A percentile compares a stretch with the other conserved stretches of the same genome.
These are phyloP conservation scores for Collybia mongolica DNA, from an alignment of 768 basidiomycete genomes.

Conservation along the genomic window DNA sequence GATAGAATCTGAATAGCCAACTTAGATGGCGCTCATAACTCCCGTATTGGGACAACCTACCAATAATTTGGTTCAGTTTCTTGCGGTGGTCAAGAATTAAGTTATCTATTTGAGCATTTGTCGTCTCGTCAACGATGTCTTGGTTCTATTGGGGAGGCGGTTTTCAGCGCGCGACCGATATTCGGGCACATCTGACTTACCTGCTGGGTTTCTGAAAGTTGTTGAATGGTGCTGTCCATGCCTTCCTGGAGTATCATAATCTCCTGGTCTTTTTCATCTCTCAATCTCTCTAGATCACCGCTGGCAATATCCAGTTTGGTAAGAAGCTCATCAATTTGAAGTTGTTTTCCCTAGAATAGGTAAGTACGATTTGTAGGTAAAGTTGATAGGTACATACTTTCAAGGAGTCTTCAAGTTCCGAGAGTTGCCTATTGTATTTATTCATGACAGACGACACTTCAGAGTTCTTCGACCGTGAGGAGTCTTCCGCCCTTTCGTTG, in stretches of 20 bases:
- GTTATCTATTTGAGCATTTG: slow-evolving; percentile 95
- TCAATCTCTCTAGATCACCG: slow-evolving; percentile 74
- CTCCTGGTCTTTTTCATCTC: slow-evolving; percentile 97
- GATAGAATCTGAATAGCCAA: slow-evolving; percentile 76
- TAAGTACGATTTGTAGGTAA: slow-evolving; percentile 2
- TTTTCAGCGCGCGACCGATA: slow-evolving; percentile 3
- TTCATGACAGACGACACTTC: slow-evolving; percentile 86
- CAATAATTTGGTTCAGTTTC: slow-evolving; percentile 96
- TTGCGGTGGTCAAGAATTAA: slow-evolving; percentile 96
- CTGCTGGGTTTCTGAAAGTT: slow-evolving; percentile 84
- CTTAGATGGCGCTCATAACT: slow-evolving; percentile 5
- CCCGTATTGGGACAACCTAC: slow-evolving; percentile 31
- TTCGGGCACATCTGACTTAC: slow-evolving; percentile 35
- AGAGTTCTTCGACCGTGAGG: slow-evolving; percentile 85
- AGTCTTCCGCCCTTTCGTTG: slow-evolving; percentile 97
- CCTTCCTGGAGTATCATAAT: slow-evolving; percentile 94
- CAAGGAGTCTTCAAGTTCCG: slow-evolving; percentile 94
- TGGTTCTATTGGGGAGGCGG: slow-evolving; percentile 57
- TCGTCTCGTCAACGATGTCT: slow-evolving; percentile 83
- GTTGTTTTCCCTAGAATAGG: slow-evolving; percentile 77
- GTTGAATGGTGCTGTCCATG: slow-evolving; percentile 88
- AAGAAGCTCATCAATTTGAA: slow-evolving; percentile 93
- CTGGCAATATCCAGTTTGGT: slow-evolving; percentile 72
- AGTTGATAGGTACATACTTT: slow-evolving; percentile 50
- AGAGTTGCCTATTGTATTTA: slow-evolving; percentile 95